Percentiles rank a stretch among this genome's conserved stretches.
These are phyloP conservation scores for Rosellinia necatrix DNA, from an alignment of 2,329 filamentous ascomycete species.

Conservation along the genomic window DNA sequence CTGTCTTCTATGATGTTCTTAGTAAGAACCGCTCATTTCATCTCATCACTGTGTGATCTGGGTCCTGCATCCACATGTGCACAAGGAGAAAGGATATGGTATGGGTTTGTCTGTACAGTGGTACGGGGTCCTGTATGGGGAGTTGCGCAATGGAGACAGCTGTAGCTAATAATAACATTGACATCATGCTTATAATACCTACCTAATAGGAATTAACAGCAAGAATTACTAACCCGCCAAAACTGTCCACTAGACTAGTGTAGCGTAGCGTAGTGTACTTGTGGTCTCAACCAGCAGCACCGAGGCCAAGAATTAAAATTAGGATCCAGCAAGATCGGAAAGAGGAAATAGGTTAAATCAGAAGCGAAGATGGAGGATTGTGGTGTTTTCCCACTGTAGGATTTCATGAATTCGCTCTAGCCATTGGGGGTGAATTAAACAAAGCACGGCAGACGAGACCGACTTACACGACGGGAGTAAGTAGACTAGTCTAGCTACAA, in stretches of 20 bases:
- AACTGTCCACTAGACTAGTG: not conserved
- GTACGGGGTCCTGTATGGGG: not conserved
- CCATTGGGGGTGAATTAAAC: not conserved
- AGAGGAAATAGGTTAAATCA: not conserved
- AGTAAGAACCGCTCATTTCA: slow-evolving; percentile 9
- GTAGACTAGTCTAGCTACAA: slow-evolving; percentile 4
- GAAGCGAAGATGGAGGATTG: not conserved
- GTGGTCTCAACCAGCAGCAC: not conserved
- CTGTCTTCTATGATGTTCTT: slow-evolving; percentile 7
- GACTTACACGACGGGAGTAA: slow-evolving; percentile 13
- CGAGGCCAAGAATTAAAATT: slow-evolving; percentile 11
- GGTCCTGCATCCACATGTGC: slow-evolving; percentile 12
- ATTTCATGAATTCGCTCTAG: not conserved
- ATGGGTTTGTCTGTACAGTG: not conserved
- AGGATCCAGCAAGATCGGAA: slow-evolving; percentile 11
- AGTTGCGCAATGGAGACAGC: slow-evolving; percentile 3
- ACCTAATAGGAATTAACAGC: slow-evolving; percentile 20
- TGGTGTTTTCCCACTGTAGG: not conserved
- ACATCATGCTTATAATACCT: slow-evolving; percentile 25
- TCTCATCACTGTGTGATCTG: slow-evolving; percentile 15
- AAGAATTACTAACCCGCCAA: slow-evolving; percentile 18
- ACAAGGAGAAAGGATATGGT: too few relatives aligned
- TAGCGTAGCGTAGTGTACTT: not conserved
- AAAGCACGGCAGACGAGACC: not conserved
- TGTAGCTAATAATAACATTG: slow-evolving; percentile 16